Evolutionary conservation across 106 monocot genomes (phyloP).

Genomic region (Cymbidium sinense): DNA sequence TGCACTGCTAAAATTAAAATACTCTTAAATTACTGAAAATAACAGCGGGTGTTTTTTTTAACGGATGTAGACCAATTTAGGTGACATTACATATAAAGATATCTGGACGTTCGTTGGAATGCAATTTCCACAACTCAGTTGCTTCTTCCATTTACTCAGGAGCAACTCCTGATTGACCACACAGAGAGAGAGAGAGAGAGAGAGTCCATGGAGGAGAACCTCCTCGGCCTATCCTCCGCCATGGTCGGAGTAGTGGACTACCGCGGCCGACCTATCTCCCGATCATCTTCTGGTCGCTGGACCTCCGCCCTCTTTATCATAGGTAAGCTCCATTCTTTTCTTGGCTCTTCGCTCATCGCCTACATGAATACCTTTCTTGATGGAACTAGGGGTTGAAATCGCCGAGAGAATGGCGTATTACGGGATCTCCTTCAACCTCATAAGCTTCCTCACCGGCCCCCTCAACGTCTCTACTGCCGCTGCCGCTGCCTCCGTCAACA

Average conservation of each 20-base stretch:
- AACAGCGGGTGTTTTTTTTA: too few relatives aligned
- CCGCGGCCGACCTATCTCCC: conserved; percentile 19
- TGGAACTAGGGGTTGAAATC: conserved; percentile 36
- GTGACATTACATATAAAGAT: too few relatives aligned
- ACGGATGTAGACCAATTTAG: too few relatives aligned
- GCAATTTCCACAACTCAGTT: too few relatives aligned
- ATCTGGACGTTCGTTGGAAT: too few relatives aligned
- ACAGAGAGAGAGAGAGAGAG: not conserved
- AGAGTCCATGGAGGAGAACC: not conserved
- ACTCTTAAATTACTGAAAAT: too few relatives aligned
- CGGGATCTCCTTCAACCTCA: conserved; percentile 44
- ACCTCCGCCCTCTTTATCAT: conserved; percentile 38
- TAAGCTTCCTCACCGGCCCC: conserved; percentile 44
- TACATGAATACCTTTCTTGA: not conserved
- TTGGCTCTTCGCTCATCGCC: not conserved
- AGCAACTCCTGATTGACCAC: too few relatives aligned
- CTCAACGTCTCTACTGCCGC: conserved; percentile 41
- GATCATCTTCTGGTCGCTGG: conserved; percentile 10
- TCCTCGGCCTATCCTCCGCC: not conserved
- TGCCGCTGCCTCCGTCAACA: conserved; percentile 40
- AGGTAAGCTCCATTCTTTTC: conserved; percentile 7
- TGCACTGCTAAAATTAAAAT: too few relatives aligned
- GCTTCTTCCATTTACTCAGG: too few relatives aligned
- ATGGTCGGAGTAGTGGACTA: conserved; percentile 7
- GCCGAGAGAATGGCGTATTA: conserved; percentile 45